Base-by-base conservation (phyloP, 1,139 yeast species). In the Yamadazyma epiphylla region DNA sequence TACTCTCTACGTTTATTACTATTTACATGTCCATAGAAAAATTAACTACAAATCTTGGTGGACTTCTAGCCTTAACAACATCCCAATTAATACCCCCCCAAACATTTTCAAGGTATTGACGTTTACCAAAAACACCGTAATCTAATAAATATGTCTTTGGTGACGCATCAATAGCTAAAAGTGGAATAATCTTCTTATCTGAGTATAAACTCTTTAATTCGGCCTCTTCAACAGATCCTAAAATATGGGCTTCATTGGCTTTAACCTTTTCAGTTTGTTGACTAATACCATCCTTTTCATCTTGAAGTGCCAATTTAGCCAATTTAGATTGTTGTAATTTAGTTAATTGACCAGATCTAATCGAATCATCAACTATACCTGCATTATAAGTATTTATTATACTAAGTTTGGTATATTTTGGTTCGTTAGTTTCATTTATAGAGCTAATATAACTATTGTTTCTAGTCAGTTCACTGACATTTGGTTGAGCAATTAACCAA, bases 41-140 rank as follows among this genome's bases (percentile, higher is more conserved):
- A 28, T 47, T 45, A 21, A 50, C 52, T 31, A 56, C 51, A 13
- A 60, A 53, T 48, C 70, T 62, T 22, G 55, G 51, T n/a, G 84
- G 84, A 31, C 77, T 56, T 59, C 89, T 74, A 37, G 67, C 58
- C 36, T 65, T 64, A 11, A 81, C 82, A 17, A 74, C 62, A 26
- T 70, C 68, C 94, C 94, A 83, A 52, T 83, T 80, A 32, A 81
- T 74, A 43, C 82, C 69, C 35, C 77, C 70, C 86, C 91, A 80
- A 19, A 74, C 72, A 44, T 80, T 80, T 41, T 80, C 80, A 48
- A 83, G 62, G 51, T 82, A 83, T 36, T 59, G 51, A 38, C 65
- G 71, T 54, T 83, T 83, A 33, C 94, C 94, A 51, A 68, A 81
- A 4, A 80, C 83, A 29, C 94, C 94, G 46, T 81, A 83, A 53